Percentiles rank a stretch among this genome's conserved stretches.
Evolutionary conservation across 768 basidiomycete genomes (phyloP).

Genomic region (Tricholoma sp.): DNA sequence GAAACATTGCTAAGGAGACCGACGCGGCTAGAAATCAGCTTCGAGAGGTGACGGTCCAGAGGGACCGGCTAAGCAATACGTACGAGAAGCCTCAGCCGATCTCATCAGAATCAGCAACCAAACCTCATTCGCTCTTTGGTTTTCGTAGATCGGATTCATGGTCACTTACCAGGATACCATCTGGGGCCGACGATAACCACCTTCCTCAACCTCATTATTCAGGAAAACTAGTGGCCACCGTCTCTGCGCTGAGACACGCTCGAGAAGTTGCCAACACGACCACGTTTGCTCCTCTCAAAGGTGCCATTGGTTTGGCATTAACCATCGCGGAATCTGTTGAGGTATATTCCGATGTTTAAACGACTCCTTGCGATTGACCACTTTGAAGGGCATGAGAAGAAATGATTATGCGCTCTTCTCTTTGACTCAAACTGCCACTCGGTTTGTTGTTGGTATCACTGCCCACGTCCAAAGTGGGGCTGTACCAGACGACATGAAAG

Average conservation of each 20-base stretch:
- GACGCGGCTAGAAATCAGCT: background rate
- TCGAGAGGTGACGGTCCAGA: background rate
- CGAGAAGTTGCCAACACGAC: background rate
- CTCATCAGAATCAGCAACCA: background rate
- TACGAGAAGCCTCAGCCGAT: background rate
- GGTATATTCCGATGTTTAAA: background rate
- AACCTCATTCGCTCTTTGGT: background rate
- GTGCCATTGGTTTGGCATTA: background rate
- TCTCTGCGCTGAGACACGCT: background rate
- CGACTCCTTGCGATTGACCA: background rate
- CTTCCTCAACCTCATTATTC: background rate
- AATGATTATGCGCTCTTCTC: constrained; percentile 1
- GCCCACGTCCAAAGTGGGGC: background rate
- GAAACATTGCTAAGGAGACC: background rate
- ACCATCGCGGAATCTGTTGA: constrained; percentile 3
- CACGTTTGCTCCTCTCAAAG: background rate
- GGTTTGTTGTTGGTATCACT: background rate
- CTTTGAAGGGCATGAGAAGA: constrained; percentile 1
- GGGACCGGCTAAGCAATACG: background rate
- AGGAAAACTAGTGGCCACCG: background rate
- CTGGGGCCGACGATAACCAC: background rate
- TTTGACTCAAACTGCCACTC: background rate
- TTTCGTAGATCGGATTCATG: background rate
- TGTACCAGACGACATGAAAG: background rate
- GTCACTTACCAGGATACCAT: background rate